A percentile compares a stretch with the other conserved stretches of the same genome.
phyloP scores from a whole-genome alignment of 805 yeast species.

The Jamesozyma rosinii region DNA sequence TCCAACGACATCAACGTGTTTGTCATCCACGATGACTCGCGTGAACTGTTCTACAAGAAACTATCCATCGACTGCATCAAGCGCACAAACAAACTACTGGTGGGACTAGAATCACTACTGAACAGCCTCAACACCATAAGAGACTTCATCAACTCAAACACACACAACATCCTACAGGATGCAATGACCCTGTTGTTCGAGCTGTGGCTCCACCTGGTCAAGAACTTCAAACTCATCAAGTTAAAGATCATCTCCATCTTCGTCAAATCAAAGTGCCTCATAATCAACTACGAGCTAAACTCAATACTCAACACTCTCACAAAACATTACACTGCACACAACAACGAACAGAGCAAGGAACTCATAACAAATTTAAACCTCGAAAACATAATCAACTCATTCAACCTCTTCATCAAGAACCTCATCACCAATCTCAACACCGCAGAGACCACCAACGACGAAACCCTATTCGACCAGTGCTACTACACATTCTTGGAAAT shows the following conservation, averaged over 20 bases:
- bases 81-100: constrained; percentile 36
- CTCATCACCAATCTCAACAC: constrained; percentile 47
- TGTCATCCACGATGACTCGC: constrained; percentile 12
- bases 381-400: constrained; percentile 39
- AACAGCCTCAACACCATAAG: constrained; percentile 10
- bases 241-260: constrained; percentile 50
- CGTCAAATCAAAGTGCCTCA: constrained; percentile 55
- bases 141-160: constrained; percentile 27
- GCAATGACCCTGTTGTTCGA: constrained; percentile 31
- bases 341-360: constrained; percentile 6
- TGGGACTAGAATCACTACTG: constrained; percentile 13
- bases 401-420: constrained; percentile 50
- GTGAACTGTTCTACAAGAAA: constrained; percentile 23
- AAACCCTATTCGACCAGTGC: constrained; percentile 54
- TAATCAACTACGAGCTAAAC: constrained; percentile 53
- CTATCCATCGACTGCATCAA: constrained; percentile 46
- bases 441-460: constrained; percentile 45
- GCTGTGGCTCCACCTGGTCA: constrained; percentile 20
- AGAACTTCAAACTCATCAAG: constrained; percentile 10
- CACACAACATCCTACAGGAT: constrained; percentile 38
- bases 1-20: not conserved
- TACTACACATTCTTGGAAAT: constrained; percentile 58
- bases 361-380: constrained; percentile 25
- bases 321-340: constrained; percentile 10
- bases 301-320: constrained; percentile 25